Base-by-base conservation (phyloP, 257 asterid species). In the Thymus mandschuricus region DNA sequence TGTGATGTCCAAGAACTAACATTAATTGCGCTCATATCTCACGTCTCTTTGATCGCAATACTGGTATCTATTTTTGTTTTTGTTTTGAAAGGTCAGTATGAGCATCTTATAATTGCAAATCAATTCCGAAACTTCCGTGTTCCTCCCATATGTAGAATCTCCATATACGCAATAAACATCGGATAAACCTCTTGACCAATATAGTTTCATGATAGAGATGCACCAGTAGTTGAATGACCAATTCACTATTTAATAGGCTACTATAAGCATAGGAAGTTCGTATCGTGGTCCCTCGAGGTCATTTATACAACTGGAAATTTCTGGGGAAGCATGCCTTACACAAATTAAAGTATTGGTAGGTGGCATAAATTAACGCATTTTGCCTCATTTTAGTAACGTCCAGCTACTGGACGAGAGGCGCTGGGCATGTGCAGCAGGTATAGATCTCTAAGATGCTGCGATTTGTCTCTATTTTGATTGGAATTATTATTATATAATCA, bases 351-450 rank as follows among this genome's bases (percentile, higher is more conserved):
- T 68, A 54, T 48, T 0, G 78, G 73, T 79, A 77, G 72, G 55
- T 71, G 81, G 72, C 80, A 79, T 44, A 35, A 66, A 44, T 71
- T 28, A 58, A 31, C 33, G 30, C 60, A 40, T 75, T 76, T 69
- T 38, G 74, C 79, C 79, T 70, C 33, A 64, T 68, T 64, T 69
- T 75, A 21, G 61, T 69, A 60, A 43, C 45, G 51, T 15, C 78
- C 83, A 63, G 40, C 63, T 55, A 49, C 48, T 69, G 52, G 51
- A 41, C 46, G 83, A 68, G 59, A 38, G 55, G 41, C 70, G 59
- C 57, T 48, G 27, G 50, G 66, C 85, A 83, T 78, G 88, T 83
- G 86, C 79, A 60, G 31, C 79, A 60, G 31, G 57, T 51, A 70
- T 78, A 30, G 68, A 76, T 74, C 65, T 69, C 76, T 65, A 71